Conservation (phyloP, 257 asterid species). For the Thymus quinquecostatus region DNA sequence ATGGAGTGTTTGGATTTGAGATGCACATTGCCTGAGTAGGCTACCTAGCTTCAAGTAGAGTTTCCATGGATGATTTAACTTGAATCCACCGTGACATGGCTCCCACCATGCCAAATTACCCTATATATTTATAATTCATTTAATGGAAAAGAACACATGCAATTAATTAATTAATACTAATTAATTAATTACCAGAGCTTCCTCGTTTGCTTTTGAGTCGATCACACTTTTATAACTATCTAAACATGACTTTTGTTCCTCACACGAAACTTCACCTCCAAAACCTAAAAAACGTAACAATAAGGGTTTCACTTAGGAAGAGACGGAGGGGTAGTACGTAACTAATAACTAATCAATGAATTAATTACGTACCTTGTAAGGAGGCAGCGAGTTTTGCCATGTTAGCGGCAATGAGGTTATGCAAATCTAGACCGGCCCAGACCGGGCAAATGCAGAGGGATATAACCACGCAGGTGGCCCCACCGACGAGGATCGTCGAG, state of each 20-base stretch:
- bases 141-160: too few species aligned
- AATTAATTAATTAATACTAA: neutral
- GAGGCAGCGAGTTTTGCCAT: constrained; percentile 51
- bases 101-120: constrained; percentile 87
- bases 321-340: too few species aligned
- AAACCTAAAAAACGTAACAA: constrained; percentile 32
- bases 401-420: constrained; percentile 42
- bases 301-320: too few species aligned
- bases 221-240: constrained; percentile 46
- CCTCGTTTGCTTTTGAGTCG: constrained; percentile 58
- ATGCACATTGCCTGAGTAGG: constrained; percentile 63
- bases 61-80: constrained; percentile 67
- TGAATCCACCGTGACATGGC: constrained; percentile 59
- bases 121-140: constrained; percentile 20
- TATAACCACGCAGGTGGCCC: constrained; percentile 54
- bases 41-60: constrained; percentile 60
- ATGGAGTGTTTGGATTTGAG: constrained; percentile 57
- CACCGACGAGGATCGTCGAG: constrained; percentile 59
- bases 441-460: constrained; percentile 61
- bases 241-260: constrained; percentile 39
- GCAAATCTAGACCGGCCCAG: constrained; percentile 91
- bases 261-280: constrained; percentile 44
- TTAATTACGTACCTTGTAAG: constrained; percentile 48
- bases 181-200: constrained; percentile 53
- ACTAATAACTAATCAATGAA: too few species aligned